Evolutionary conservation across 2,329 filamentous ascomycete species (phyloP).

Genomic region (Thelonectria blattea): DNA sequence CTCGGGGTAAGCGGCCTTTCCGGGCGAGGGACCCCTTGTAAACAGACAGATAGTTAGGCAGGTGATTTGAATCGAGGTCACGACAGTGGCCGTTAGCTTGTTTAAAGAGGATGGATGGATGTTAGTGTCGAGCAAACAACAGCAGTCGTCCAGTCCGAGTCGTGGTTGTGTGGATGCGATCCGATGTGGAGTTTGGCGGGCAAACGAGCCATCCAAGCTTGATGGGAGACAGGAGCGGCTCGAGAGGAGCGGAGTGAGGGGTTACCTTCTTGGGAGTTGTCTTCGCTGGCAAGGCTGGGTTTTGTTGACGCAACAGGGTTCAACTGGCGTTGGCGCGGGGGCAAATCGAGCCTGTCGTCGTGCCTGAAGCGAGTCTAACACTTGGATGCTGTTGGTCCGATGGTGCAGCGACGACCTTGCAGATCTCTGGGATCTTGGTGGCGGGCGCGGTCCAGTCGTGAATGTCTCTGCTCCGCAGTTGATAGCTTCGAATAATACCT

Average conservation of each 20-base stretch:
- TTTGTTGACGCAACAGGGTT: background rate
- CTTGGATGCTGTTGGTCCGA: slow-evolving; percentile 10
- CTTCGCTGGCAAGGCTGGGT: background rate
- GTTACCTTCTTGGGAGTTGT: background rate
- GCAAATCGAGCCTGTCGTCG: background rate
- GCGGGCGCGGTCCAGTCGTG: slow-evolving; percentile 6
- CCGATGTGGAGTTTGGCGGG: slow-evolving; percentile 2
- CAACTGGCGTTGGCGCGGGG: background rate
- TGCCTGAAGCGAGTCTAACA: background rate
- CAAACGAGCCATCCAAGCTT: slow-evolving; percentile 1
- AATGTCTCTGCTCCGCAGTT: slow-evolving; percentile 15
- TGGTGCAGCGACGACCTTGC: slow-evolving; percentile 6
- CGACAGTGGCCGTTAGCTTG: slow-evolving; percentile 14
- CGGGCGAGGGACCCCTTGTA: background rate
- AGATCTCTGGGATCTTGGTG: slow-evolving; percentile 8
- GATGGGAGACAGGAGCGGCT: background rate
- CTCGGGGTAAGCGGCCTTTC: background rate
- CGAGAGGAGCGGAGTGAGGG: background rate
- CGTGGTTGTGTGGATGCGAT: slow-evolving; percentile 9
- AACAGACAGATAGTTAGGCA: slow-evolving; percentile 12
- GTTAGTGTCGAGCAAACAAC: slow-evolving; percentile 14
- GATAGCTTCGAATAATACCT: slow-evolving; percentile 13
- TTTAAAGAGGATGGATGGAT: slow-evolving; percentile 8
- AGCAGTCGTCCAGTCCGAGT: slow-evolving; percentile 1
- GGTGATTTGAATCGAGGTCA: slow-evolving; percentile 15